Evolutionary conservation across 306 rosid genomes (phyloP), one percentile per base, ranked within the genome.

Genomic region (Arachis hypogaea): DNA sequence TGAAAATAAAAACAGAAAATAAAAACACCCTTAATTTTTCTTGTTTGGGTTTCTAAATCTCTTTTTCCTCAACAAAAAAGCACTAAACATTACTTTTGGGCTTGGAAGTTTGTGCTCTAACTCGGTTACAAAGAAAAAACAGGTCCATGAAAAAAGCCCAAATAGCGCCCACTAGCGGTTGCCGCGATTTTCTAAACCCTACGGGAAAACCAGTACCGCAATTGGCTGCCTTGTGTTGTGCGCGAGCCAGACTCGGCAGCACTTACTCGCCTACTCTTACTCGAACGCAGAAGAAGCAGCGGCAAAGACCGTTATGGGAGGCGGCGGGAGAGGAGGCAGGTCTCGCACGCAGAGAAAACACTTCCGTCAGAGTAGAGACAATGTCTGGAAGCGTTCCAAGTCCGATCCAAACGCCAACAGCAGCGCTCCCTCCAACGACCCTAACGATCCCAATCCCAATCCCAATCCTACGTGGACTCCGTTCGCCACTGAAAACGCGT

Each of bases 371-470:
- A 74, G 22, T 87, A 81, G 99, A 83, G 97, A 92, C 72, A 92
- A 95, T 71, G 89, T 92, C 6, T 95, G 99, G 99, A 95, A 95
- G 84, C 98, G 92, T 66, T 78, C 92, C 4, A 95, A 83, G 80
- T 67, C 96, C 12, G 92, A 88, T 82, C 82, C 86, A 1, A 52
- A 74, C 14, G 6, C 83, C 38, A 33, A 33, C 38, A 33, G 4
- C 10, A 38, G 36, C 45, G 8, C 29, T 14, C 58, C 84, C 67
- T 60, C 86, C 29, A 9, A 5, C 56, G 51, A 46, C 50, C 6
- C 11, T 52, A 60, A 54, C 36, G 36, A 29, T 50, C 63, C 76
- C 38, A 41, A 41, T 43, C 46, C 70, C 66, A 78, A 80, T 47
- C 73, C 83, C 18, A 49, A 49, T 9, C 2, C 63, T 14, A 11